Evolutionary conservation across 176 grass and related monocot genomes (phyloP), one percentile per base, ranked within the genome.

Genomic region (Rhynchospora tenuis): DNA sequence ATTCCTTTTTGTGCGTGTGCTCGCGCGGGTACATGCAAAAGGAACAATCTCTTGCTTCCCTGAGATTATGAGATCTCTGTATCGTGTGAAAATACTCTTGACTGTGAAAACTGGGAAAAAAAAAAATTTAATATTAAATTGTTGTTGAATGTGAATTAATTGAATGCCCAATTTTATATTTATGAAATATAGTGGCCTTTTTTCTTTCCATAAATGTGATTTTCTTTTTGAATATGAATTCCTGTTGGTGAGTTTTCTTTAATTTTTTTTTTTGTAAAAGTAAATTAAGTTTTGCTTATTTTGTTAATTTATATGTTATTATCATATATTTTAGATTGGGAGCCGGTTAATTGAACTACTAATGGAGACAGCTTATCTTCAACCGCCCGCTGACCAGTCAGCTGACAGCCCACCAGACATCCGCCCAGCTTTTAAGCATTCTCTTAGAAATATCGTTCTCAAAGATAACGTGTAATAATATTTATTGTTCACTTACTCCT

Each of bases 271-370:
- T 84, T 68, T 3, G 31, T 24, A 16, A 27, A 47, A 43, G 65
- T 59, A 63, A 81, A 56, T 2, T 19, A 33, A 70, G 22, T 8
- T 75, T 75, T 75, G 23, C 50, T 54, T 23, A 85, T 11, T 11
- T 23, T 59, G 58, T 85, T 81, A 50, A 77, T 4, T 85, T 45
- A 61, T 29, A 59, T 76, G n/a, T 16, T 85, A 81, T 70, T 83
- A 47, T 29, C 3, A 51, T 86, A 13, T 79, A 85, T 28, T 80
- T 23, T 91, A 98, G 96, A 91, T 98, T 83, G 96, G 96, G 64
- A 98, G 96, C 84, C 91, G 96, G 72, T 90, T 98, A 84, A 91
- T 98, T 84, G 93, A 98, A 65, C 74, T 98, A 52, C 89, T 98
- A 73, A 86, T 95, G 79, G 93, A 95, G 24, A 93, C 93, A 42